Evolutionary conservation across 1,284 basidiomycete species (phyloP), one percentile per base, ranked within the genome.

Genomic region (Cryptococcus hybrid): DNA sequence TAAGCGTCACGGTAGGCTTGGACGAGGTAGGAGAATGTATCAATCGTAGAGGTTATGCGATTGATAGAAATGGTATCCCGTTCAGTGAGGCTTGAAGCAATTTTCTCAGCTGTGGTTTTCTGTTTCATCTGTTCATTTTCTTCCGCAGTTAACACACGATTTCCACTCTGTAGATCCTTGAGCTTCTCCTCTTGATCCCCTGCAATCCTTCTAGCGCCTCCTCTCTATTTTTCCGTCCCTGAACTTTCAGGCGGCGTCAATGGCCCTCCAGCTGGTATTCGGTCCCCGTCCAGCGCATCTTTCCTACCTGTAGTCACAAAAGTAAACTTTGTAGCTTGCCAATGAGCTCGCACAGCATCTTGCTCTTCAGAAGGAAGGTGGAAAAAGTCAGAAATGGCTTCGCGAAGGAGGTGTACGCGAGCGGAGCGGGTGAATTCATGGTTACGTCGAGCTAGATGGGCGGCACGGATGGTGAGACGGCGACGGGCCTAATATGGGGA

Each of bases 381-480:
- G 8, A 54, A 35, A 24, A 70, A 60, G 8, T 63, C 56, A 5
- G 37, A 15, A 0, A 64, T 38, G 3, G 52, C 47, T 15, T 62
- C 56, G 7, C 50, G 47, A 8, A 67, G 48, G 12, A 36, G n/a
- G n/a, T 50, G 34, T 13, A 69, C 49, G 24, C 64, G 50, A 7
- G 52, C 46, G 15, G 51, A 45, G 24, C 67, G 64, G 9, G 60
- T 58, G 9, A 70, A 66, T 57, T 77, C 75, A 44, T 75, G 72
- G 30, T 68, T 59, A 34, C 62, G 55, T 13, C 75, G 61, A 3
- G 70, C 65, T 9, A 75, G 56, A 4, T 66, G 43, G 3, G 64
- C 45, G 11, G 62, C 66, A 36, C 66, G 58, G 12, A 45, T 43
- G 1, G 56, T 56, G n/a, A 69, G 57, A 2, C 65, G 58, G 24